phyloP scores from a whole-genome alignment of 768 basidiomycete species.

The Termitomyces sp. region DNA sequence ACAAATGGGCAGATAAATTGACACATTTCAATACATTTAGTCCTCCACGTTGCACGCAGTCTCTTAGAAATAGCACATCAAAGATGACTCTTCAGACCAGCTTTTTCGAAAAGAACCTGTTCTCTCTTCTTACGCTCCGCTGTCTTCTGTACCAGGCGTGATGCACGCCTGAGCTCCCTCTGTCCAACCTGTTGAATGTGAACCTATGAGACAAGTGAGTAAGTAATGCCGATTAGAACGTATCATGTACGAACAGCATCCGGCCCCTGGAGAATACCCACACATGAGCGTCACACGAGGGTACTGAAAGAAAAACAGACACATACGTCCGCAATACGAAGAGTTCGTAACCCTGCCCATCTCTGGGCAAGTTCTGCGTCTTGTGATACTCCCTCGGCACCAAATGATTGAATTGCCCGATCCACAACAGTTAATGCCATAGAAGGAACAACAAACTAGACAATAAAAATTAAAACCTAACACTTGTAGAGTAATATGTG shows the following conservation, averaged over 20 bases:
- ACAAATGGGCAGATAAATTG: too few species aligned
- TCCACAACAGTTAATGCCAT: slow-evolving; percentile 90
- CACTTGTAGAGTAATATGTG: background rate
- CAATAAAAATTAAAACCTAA: background rate
- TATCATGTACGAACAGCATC: slow-evolving; percentile 52
- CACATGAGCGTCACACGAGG: background rate
- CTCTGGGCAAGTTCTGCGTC: slow-evolving; percentile 76
- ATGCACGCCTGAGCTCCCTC: slow-evolving; percentile 78
- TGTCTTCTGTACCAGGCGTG: slow-evolving; percentile 48
- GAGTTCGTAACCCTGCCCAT: slow-evolving; percentile 80
- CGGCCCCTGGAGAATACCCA: slow-evolving; percentile 49
- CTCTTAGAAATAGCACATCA: background rate
- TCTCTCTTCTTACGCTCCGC: slow-evolving; percentile 58
- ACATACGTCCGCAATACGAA: slow-evolving; percentile 82
- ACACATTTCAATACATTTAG: background rate
- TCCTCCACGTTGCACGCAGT: background rate
- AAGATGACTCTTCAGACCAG: slow-evolving; percentile 55
- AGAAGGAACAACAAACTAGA: slow-evolving; percentile 86
- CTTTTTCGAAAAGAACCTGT: slow-evolving; percentile 50
- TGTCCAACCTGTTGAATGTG: slow-evolving; percentile 96
- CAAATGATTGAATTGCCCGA: slow-evolving; percentile 93
- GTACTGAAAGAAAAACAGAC: slow-evolving; percentile 1
- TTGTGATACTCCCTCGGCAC: slow-evolving; percentile 94
- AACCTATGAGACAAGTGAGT: slow-evolving; percentile 41
- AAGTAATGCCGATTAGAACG: slow-evolving; percentile 9